A percentile compares a stretch with the other conserved stretches of the same genome.
Conservation (phyloP, 768 basidiomycete species). For the Jaapia argillacea region DNA sequence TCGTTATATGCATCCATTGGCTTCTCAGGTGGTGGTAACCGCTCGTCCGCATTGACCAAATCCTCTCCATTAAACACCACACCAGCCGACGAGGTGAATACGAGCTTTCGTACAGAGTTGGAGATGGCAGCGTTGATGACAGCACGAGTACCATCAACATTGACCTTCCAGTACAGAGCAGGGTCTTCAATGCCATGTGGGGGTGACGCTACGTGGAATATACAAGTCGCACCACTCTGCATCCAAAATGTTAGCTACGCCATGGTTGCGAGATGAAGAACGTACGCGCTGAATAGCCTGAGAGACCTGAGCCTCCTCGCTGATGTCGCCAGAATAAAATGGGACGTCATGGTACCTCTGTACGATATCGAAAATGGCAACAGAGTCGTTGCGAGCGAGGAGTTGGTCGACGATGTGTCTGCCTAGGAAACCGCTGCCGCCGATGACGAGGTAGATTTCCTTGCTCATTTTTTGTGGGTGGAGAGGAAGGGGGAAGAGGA, state of each 20-base stretch:
- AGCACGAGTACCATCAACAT: constrained; percentile 83
- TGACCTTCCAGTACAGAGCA: constrained; percentile 82
- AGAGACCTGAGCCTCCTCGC: constrained; percentile 60
- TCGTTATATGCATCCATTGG: constrained; percentile 90
- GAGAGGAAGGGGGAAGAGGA: constrained; percentile 19
- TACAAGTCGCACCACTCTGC: constrained; percentile 76
- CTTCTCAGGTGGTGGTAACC: constrained; percentile 60
- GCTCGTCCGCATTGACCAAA: constrained; percentile 82
- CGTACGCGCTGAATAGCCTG: constrained; percentile 66
- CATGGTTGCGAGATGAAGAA: constrained; percentile 2
- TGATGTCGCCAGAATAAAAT: constrained; percentile 88
- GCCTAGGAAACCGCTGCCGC: constrained; percentile 89
- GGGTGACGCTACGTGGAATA: constrained; percentile 93
- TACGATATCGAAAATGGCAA: constrained; percentile 86
- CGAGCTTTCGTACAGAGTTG: constrained; percentile 70
- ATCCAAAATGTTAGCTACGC: background rate
- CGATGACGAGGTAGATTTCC: constrained; percentile 85
- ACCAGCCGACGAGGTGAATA: constrained; percentile 91
- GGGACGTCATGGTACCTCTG: constrained; percentile 81
- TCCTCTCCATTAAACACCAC: constrained; percentile 81
- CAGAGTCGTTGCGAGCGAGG: constrained; percentile 65
- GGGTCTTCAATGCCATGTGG: constrained; percentile 57
- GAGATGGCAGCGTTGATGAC: constrained; percentile 76
- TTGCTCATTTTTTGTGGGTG: constrained; percentile 6
- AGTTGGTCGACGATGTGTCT: constrained; percentile 86